Conservation (phyloP, 1,284 basidiomycete genomes). For the Heterobasidion occidentale region DNA sequence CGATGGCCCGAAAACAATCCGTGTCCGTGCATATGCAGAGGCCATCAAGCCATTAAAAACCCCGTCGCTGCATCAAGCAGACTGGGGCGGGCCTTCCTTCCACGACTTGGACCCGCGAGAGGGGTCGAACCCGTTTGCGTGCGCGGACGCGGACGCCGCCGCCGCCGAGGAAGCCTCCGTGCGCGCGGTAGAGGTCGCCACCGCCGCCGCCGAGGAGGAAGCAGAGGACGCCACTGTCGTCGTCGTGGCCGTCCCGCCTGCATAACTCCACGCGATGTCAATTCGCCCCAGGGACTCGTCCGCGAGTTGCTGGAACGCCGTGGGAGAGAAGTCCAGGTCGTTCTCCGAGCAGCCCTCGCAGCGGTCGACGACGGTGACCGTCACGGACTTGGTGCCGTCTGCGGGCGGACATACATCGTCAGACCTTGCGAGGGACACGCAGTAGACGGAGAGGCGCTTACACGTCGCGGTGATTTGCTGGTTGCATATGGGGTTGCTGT, state of each 20-base stretch:
- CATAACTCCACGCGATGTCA: neutral
- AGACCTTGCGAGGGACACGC: neutral
- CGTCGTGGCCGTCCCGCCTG: neutral
- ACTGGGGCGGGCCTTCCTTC: neutral
- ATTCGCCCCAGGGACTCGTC: conserved; percentile 33
- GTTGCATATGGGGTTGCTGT: conserved; percentile 26
- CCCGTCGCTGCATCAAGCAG: neutral
- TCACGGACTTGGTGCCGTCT: conserved; percentile 46
- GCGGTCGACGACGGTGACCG: conserved; percentile 49
- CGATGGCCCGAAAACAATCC: neutral
- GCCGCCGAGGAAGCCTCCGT: neutral
- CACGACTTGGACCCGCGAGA: neutral
- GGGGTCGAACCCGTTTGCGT: too few species aligned
- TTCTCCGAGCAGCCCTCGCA: conserved; percentile 45
- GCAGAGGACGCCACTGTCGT: neutral
- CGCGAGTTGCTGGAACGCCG: conserved; percentile 40
- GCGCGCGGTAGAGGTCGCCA: neutral
- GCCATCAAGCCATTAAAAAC: neutral
- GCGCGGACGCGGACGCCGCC: neutral
- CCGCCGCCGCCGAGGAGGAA: neutral
- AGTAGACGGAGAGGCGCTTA: conserved; percentile 11
- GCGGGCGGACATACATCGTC: neutral
- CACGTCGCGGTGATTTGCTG: conserved; percentile 18
- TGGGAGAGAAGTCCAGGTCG: conserved; percentile 55
- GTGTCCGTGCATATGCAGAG: neutral